Percentiles rank a stretch among this genome's conserved stretches.
Evolutionary conservation across 495 filamentous ascomycete genomes (phyloP).

Genomic region (Penicillium macrosclerotiorum): DNA sequence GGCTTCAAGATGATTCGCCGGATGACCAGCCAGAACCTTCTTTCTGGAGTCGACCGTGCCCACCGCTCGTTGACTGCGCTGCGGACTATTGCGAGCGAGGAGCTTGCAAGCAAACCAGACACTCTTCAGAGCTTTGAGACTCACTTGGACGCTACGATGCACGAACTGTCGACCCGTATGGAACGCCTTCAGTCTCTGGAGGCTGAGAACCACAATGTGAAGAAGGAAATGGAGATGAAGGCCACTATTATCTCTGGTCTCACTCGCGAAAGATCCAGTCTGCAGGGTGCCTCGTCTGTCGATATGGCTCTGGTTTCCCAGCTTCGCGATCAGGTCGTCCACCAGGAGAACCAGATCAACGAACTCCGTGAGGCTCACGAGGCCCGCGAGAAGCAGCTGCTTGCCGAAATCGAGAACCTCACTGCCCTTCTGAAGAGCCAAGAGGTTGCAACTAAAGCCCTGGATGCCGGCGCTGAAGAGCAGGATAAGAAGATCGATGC

Average conservation of each 20-base stretch:
- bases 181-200: slow-evolving; percentile 89
- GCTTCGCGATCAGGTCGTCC: slow-evolving; percentile 81
- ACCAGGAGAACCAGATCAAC: slow-evolving; percentile 77
- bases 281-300: slow-evolving; percentile 78
- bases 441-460: slow-evolving; percentile 38
- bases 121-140: slow-evolving; percentile 89
- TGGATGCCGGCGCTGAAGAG: slow-evolving; percentile 46
- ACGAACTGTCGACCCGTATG: slow-evolving; percentile 81
- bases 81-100: slow-evolving; percentile 80
- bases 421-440: slow-evolving; percentile 54
- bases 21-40: slow-evolving; percentile 89
- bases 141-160: slow-evolving; percentile 88
- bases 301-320: slow-evolving; percentile 90
- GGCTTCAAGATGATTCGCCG: slow-evolving; percentile 70
- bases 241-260: slow-evolving; percentile 91
- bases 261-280: slow-evolving; percentile 84
- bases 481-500: slow-evolving; percentile 64
- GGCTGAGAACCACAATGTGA: slow-evolving; percentile 75
- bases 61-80: slow-evolving; percentile 89
- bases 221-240: slow-evolving; percentile 95
- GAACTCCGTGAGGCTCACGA: slow-evolving; percentile 70
- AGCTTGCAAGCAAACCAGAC: slow-evolving; percentile 78
- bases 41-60: slow-evolving; percentile 80
- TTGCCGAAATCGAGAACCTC: slow-evolving; percentile 65
- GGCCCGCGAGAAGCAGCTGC: slow-evolving; percentile 69